Conservation (phyloP, 2,329 filamentous ascomycete genomes). For the Penicillium oxalicum region DNA sequence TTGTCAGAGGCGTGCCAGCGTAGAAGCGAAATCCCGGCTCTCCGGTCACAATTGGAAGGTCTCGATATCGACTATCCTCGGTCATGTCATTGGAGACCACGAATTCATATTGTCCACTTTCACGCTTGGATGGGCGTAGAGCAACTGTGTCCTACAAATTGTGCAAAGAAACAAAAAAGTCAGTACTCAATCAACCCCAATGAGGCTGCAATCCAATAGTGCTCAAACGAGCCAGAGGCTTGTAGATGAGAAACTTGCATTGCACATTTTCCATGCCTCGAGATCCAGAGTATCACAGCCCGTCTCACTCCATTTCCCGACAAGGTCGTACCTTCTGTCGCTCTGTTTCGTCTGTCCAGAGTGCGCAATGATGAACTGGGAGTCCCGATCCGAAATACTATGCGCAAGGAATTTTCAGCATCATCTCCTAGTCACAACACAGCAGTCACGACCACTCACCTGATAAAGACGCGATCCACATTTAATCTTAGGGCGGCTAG, state of each 20-base stretch:
- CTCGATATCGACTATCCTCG: constrained; percentile 30
- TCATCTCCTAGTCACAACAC: background rate
- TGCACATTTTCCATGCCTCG: constrained; percentile 10
- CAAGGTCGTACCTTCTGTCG: background rate
- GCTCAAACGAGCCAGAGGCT: background rate
- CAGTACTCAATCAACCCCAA: background rate
- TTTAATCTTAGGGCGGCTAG: constrained; percentile 12
- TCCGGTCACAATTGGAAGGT: constrained; percentile 27
- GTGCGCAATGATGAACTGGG: constrained; percentile 15
- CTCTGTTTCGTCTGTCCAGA: constrained; percentile 5
- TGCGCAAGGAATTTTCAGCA: background rate
- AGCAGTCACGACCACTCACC: background rate
- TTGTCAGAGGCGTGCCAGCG: constrained; percentile 55
- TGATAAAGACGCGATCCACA: constrained; percentile 11
- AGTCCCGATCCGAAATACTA: constrained; percentile 12
- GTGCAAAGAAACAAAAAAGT: background rate
- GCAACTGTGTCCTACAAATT: background rate
- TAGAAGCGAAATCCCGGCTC: constrained; percentile 43
- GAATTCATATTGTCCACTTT: constrained; percentile 3
- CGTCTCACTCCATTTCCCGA: background rate
- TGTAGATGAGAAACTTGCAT: background rate
- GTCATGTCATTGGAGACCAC: constrained; percentile 31
- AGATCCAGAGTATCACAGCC: constrained; percentile 6
- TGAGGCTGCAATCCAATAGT: background rate
- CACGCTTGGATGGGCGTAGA: background rate